A percentile compares a stretch with the other conserved stretches of the same genome.
phyloP scores from a whole-genome alignment of 495 filamentous ascomycete genomes.

The Xylaria intraflava region DNA sequence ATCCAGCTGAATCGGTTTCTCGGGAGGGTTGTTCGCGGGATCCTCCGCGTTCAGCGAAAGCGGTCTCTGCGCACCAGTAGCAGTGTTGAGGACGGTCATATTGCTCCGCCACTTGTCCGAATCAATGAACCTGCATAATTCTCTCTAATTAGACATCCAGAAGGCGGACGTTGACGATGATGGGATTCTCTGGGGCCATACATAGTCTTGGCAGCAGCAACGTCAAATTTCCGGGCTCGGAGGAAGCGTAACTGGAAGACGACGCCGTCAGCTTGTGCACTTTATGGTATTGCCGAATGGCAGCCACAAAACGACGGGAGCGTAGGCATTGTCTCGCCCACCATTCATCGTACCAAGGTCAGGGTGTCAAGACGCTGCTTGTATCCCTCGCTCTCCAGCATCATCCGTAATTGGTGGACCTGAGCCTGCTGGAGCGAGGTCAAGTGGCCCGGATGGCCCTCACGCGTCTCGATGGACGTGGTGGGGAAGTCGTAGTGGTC shows the following conservation, averaged over 20 bases:
- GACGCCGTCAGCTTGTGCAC: background rate
- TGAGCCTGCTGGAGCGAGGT: constrained; percentile 84
- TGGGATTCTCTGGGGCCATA: background rate
- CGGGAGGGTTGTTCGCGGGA: constrained; percentile 20
- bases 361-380: constrained; percentile 84
- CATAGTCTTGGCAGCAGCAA: constrained; percentile 78
- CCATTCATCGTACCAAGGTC: constrained; percentile 57
- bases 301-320: background rate
- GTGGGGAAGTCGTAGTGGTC: constrained; percentile 93
- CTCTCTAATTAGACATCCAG: constrained; percentile 14
- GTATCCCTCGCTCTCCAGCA: constrained; percentile 79
- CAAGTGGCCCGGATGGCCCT: constrained; percentile 84
- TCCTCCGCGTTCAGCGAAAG: constrained; percentile 16
- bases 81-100: constrained; percentile 31
- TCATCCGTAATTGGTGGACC: constrained; percentile 72
- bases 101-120: constrained; percentile 86
- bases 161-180: background rate
- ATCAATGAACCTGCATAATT: constrained; percentile 68
- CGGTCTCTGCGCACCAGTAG: background rate
- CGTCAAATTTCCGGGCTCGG: constrained; percentile 90
- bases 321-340: background rate
- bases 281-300: background rate
- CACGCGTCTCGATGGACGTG: constrained; percentile 57
- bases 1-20: constrained; percentile 57
- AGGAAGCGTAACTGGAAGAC: constrained; percentile 72